Base-by-base conservation (phyloP, 2,329 filamentous ascomycete species). In the Ceratocystis albifundus region DNA sequence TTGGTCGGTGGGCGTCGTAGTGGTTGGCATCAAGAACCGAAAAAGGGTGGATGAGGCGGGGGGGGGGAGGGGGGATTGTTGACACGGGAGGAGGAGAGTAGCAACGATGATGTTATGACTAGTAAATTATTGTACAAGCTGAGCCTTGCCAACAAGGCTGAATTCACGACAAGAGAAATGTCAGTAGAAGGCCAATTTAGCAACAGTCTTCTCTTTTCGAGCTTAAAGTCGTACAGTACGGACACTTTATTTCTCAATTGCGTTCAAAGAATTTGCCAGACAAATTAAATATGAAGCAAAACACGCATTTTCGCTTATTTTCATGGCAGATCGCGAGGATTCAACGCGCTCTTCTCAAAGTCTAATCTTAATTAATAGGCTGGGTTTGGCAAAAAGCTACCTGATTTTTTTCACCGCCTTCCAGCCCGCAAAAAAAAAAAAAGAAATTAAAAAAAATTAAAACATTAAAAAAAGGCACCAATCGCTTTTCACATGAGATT, bases 391-490 rank as follows among this genome's bases (percentile, higher is more conserved):
- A 17, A 50, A 36, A 20, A 22, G 8, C 15, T 30, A 66, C 22
- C n/a, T n/a, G n/a, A 48, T 45, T n/a, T 48, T 61, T 10, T 28
- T 62, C 57, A 65, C 66, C 66, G 62, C 62, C 62, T 67, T 50
- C 62, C n/a, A n/a, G n/a, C n/a, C n/a, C n/a, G 7, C 5, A 25
- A 22, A 22, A 53, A 53, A 22, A 61, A 36, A 41, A 41, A 41
- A 41, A 25, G 12, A 25, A 22, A 50, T n/a, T n/a, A 50, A 20
- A 61, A 36, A 36, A 36, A 41, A 22, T n/a, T n/a, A 50, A 20
- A 61, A 36, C 20, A 36, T 22, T 12, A 61, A 15, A 36, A 20
- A 36, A 62, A 6, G 6, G n/a, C 59, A 46, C 10, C 53, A 57
- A 20, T 15, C 3, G 17, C 46, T 50, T 8, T 36, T 53, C 20